Evolutionary conservation across 306 rosid genomes (phyloP).

Genomic region (Urtica urens): DNA sequence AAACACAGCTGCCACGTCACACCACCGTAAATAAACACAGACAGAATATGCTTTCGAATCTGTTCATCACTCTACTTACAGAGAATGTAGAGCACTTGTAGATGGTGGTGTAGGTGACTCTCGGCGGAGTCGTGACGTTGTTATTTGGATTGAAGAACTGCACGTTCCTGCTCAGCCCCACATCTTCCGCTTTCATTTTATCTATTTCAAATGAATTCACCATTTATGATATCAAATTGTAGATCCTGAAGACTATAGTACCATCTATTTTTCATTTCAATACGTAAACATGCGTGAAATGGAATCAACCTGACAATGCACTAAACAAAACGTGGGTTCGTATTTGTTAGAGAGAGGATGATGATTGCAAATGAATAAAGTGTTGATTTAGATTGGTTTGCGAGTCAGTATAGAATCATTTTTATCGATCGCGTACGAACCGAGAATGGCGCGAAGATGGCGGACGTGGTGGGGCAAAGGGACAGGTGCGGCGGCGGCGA

Average conservation of each 20-base stretch:
- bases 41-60: neutral
- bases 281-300: neutral
- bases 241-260: neutral
- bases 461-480: conserved; percentile 55
- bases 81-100: conserved; percentile 63
- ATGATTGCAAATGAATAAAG: too few species aligned
- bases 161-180: conserved; percentile 55
- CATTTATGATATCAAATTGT: conserved; percentile 3
- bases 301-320: neutral
- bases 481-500: conserved; percentile 32
- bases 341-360: too few species aligned
- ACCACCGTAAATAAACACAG: too few species aligned
- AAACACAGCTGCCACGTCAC: conserved; percentile 31
- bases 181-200: conserved; percentile 50
- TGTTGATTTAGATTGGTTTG: too few species aligned
- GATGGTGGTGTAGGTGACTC: conserved; percentile 73
- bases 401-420: too few species aligned
- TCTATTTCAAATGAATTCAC: conserved; percentile 32
- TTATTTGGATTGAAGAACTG: conserved; percentile 51
- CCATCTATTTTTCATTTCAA: neutral
- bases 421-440: too few species aligned
- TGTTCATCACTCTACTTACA: conserved; percentile 21
- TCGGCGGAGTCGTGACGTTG: too few species aligned
- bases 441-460: conserved; percentile 53
- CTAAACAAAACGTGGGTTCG: too few species aligned